A percentile compares a stretch with the other conserved stretches of the same genome.
phyloP scores from a whole-genome alignment of 2,329 filamentous ascomycete genomes.

The Aureobasidium sp. region DNA sequence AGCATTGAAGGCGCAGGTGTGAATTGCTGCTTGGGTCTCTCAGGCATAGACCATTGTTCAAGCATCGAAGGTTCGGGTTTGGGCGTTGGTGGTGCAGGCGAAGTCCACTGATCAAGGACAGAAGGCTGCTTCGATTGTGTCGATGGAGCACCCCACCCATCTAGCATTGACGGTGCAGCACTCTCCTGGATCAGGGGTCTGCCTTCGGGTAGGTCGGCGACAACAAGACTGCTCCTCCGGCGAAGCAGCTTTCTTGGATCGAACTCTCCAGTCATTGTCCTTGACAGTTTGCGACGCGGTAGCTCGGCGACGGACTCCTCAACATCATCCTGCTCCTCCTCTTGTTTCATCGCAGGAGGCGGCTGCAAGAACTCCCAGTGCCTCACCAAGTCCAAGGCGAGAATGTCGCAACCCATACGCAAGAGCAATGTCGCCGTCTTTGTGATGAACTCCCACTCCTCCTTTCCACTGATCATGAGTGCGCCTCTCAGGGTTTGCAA shows the following conservation, averaged over 20 bases:
- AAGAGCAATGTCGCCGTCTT: slow-evolving; percentile 55
- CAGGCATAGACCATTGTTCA: slow-evolving; percentile 17
- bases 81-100: not conserved
- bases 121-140: slow-evolving; percentile 23
- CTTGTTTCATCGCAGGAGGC: not conserved
- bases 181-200: slow-evolving; percentile 23
- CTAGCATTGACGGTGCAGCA: slow-evolving; percentile 23
- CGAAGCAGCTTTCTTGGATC: slow-evolving; percentile 62
- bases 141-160: slow-evolving; percentile 12
- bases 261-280: slow-evolving; percentile 23
- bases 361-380: slow-evolving; percentile 63
- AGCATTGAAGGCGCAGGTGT: slow-evolving; percentile 9
- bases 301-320: slow-evolving; percentile 25
- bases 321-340: not conserved
- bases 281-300: slow-evolving; percentile 6
- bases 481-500: slow-evolving; percentile 76
- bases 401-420: slow-evolving; percentile 61
- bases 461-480: slow-evolving; percentile 65
- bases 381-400: slow-evolving; percentile 75
- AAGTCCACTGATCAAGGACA: slow-evolving; percentile 16
- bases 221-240: slow-evolving; percentile 67
- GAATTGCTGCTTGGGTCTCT: not conserved
- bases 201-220: slow-evolving; percentile 57
- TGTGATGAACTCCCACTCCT: slow-evolving; percentile 83
- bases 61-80: slow-evolving; percentile 16